Base-by-base conservation (phyloP, 2,329 filamentous ascomycete species). In the Chaetomiaceae sp. region DNA sequence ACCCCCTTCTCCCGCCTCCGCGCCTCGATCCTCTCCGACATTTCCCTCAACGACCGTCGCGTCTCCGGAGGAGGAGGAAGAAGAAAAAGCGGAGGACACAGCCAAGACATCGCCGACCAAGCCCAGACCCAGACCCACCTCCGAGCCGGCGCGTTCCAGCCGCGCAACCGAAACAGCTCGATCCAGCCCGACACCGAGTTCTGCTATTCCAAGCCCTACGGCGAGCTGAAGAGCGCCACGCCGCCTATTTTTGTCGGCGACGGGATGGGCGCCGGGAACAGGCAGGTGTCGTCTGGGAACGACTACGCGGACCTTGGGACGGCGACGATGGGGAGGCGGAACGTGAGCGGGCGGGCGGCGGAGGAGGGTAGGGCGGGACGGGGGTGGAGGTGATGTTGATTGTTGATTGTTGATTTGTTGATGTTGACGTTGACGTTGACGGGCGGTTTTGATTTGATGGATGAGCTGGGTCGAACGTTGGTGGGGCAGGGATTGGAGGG, bases 271-370 rank as follows among this genome's bases (percentile, higher is more conserved):
- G 14, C 23, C 23, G 5, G 33, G 30, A 21, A 14, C 8, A 18
- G 18, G 36, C 11, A 25, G 64, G 73, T 83, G 4, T 82, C 79
- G 11, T 79, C 78, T 5, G 82, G 81, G 1, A 81, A 79, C 54
- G 82, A 85, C 62, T 79, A 74, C 51, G n/a, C n/a, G n/a, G 71
- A 71, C 25, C 67, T 67, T 2, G 64, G 64, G 27, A 59, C 54
- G 6, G 53, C 53, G 42, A n/a, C 6, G 11, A 14, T 64, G 1
- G 72, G 72, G 48, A 71, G 69, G 16, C 72, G 85, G 41, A 82
- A 86, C 56, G 85, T 89, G 2, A 90, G 86, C 64, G 87, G 87
- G 1, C 89, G 87, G 73, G 69, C 84, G 51, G 86, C 78, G 0
- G 87, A 90, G 66, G 87, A 91, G 65, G 87, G 87, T 2, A 71